phyloP scores from a whole-genome alignment of 768 basidiomycete genomes.

The Cystobasidium onofrii region DNA sequence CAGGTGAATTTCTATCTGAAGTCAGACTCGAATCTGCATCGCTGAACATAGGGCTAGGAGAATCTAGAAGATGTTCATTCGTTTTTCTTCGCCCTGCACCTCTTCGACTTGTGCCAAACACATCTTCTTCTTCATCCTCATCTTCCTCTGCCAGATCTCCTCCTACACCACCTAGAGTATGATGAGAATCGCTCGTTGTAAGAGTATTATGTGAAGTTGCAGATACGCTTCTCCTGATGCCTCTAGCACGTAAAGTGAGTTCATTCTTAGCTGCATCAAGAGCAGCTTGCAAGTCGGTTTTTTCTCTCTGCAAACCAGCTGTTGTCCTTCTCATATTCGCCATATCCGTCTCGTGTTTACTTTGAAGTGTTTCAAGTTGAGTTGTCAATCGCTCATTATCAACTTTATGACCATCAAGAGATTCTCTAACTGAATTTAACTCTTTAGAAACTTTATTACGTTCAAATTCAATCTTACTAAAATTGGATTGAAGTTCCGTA shows the following conservation, averaged over 20 bases:
- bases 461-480: constrained; percentile 68
- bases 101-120: constrained; percentile 44
- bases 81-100: constrained; percentile 38
- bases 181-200: constrained; percentile 29
- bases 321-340: constrained; percentile 81
- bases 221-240: constrained; percentile 46
- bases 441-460: constrained; percentile 69
- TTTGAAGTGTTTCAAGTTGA: constrained; percentile 63
- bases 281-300: constrained; percentile 75
- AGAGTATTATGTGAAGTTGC: constrained; percentile 26
- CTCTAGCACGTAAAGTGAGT: constrained; percentile 54
- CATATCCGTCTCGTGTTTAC: constrained; percentile 89
- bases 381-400: constrained; percentile 66
- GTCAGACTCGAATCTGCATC: constrained; percentile 22
- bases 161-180: neutral
- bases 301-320: constrained; percentile 81
- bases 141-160: constrained; percentile 32
- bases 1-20: constrained; percentile 36
- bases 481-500: constrained; percentile 57
- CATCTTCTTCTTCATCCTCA: constrained; percentile 45
- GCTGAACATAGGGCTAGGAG: constrained; percentile 14
- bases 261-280: constrained; percentile 71
- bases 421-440: constrained; percentile 64
- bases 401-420: constrained; percentile 74
- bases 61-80: constrained; percentile 36